A percentile compares a stretch with the other conserved stretches of the same genome.
Conservation (phyloP, 2,329 filamentous ascomycete genomes). For the Penicillium sp. region DNA sequence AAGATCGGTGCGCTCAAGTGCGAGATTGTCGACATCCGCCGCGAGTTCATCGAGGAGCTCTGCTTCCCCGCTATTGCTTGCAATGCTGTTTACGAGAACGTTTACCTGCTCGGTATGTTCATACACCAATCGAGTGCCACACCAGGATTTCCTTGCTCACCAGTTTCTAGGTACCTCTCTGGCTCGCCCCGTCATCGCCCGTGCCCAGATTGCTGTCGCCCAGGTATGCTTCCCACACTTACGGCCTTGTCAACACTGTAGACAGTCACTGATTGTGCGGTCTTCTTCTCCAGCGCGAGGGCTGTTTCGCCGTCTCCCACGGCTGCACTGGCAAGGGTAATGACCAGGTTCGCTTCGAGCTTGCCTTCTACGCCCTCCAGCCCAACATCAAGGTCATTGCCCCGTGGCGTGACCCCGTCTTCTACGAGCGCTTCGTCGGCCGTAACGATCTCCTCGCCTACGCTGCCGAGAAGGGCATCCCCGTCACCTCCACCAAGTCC, state of each 20-base stretch:
- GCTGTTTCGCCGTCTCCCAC: conserved; percentile 48
- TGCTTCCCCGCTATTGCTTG: conserved; percentile 72
- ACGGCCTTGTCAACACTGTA: background rate
- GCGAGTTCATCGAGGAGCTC: conserved; percentile 77
- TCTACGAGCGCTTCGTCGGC: conserved; percentile 53
- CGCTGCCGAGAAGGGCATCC: conserved; percentile 50
- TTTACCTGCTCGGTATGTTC: conserved; percentile 58
- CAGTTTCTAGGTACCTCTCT: conserved; percentile 36
- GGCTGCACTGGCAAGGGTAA: conserved; percentile 53
- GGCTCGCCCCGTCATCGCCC: conserved; percentile 52
- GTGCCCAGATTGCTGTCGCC: conserved; percentile 44
- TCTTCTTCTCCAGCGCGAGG: conserved; percentile 38
- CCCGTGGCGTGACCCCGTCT: conserved; percentile 52
- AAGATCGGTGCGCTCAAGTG: conserved; percentile 69
- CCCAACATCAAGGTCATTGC: conserved; percentile 53
- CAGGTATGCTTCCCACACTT: conserved; percentile 17
- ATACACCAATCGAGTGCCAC: background rate
- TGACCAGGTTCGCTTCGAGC: conserved; percentile 54
- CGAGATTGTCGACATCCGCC: conserved; percentile 65
- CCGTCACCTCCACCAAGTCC: conserved; percentile 51
- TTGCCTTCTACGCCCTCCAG: conserved; percentile 53
- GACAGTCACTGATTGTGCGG: background rate
- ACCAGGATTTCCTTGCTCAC: conserved; percentile 4
- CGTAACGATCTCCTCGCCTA: conserved; percentile 54
- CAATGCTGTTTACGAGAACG: conserved; percentile 68